phyloP scores from a whole-genome alignment of 1,284 basidiomycete species.

The Earliella scabrosa region DNA sequence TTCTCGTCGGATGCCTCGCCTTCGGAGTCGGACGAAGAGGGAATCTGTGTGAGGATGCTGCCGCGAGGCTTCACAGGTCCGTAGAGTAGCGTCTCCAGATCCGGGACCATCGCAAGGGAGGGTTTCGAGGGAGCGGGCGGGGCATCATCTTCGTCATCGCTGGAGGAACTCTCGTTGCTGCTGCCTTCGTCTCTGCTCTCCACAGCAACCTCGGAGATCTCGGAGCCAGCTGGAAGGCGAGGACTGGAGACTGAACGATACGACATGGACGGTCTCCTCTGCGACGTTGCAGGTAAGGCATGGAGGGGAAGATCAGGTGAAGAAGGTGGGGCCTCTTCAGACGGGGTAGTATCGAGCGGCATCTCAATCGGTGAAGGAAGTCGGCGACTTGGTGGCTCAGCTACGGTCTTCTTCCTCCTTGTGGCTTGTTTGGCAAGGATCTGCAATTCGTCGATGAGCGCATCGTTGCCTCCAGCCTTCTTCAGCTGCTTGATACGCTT shows the following conservation, averaged over 20 bases:
- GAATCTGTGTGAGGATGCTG: conserved; percentile 29
- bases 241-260: conserved; percentile 14
- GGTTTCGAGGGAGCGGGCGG: background rate
- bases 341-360: background rate
- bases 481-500: conserved; percentile 25
- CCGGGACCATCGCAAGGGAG: background rate
- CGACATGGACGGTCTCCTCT: background rate
- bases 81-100: conserved; percentile 32
- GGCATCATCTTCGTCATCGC: conserved; percentile 23
- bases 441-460: conserved; percentile 23
- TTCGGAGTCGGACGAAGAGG: conserved; percentile 23
- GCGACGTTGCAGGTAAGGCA: background rate
- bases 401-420: conserved; percentile 9
- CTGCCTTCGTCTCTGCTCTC: conserved; percentile 35
- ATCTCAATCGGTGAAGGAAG: background rate
- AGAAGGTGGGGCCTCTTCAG: background rate
- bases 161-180: conserved; percentile 31
- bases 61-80: conserved; percentile 24
- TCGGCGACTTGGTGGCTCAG: background rate
- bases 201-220: conserved; percentile 34
- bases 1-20: conserved; percentile 18
- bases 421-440: conserved; percentile 18
- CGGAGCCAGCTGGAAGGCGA: conserved; percentile 30
- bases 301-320: conserved; percentile 9
- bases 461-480: conserved; percentile 6